A percentile compares a stretch with the other conserved stretches of the same genome.
Evolutionary conservation across 768 basidiomycete genomes (phyloP).

Genomic region (Chiua virens): DNA sequence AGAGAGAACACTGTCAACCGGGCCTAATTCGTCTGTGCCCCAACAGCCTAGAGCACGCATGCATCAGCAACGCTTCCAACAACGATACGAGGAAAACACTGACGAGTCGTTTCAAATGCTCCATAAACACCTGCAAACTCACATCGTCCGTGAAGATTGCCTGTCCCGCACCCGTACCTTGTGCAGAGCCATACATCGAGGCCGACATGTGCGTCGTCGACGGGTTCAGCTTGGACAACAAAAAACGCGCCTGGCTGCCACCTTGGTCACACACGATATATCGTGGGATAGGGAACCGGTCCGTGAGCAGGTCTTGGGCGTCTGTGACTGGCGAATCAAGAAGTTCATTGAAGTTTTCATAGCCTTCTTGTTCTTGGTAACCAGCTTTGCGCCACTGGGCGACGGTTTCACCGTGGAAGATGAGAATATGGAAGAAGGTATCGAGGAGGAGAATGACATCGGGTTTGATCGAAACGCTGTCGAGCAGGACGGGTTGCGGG

Average conservation of each 20-base stretch:
- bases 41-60: conserved; percentile 50
- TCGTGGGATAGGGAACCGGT: conserved; percentile 95
- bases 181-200: conserved; percentile 82
- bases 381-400: conserved; percentile 98
- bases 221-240: conserved; percentile 94
- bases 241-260: conserved; percentile 97
- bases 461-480: conserved; percentile 96
- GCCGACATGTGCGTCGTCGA: conserved; percentile 96
- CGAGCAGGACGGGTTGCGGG: conserved; percentile 92
- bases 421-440: conserved; percentile 99
- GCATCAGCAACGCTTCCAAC: not conserved
- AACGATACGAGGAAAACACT: conserved; percentile 25
- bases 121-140: conserved; percentile 97
- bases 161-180: conserved; percentile 69
- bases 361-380: conserved; percentile 98
- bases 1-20: not conserved
- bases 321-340: conserved; percentile 84
- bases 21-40: conserved; percentile 62
- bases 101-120: conserved; percentile 91
- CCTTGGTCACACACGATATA: conserved; percentile 99
- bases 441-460: conserved; percentile 96
- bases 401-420: conserved; percentile 97
- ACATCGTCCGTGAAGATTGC: conserved; percentile 99
- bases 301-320: conserved; percentile 94
- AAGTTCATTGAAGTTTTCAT: conserved; percentile 97